Conservation (phyloP, 2,329 filamentous ascomycete genomes). For the Ophiosphaerella korrae region DNA sequence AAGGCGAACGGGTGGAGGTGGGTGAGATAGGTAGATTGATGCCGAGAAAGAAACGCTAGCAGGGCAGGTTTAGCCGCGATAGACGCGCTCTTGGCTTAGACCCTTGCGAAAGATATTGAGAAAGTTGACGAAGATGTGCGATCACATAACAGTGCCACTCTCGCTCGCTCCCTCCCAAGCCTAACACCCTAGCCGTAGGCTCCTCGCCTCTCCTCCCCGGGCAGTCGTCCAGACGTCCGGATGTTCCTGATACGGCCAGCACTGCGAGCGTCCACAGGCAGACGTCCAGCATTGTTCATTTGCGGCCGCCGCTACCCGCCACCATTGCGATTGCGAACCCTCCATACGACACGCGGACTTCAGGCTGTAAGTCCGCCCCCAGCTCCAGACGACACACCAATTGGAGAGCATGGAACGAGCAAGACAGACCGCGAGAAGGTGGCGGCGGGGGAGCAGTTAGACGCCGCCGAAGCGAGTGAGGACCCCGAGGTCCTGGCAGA, state of each 20-base stretch:
- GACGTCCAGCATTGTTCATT: constrained; percentile 45
- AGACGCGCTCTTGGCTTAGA: constrained; percentile 13
- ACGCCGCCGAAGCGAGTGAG: constrained; percentile 30
- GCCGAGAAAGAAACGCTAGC: not conserved
- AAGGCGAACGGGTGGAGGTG: constrained; percentile 21
- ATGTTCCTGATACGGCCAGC: constrained; percentile 51
- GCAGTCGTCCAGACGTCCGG: constrained; percentile 33
- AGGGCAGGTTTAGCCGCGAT: constrained; percentile 6
- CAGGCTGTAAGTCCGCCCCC: constrained; percentile 35
- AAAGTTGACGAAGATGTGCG: constrained; percentile 25
- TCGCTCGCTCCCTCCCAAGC: constrained; percentile 9
- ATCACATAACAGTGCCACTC: constrained; percentile 25
- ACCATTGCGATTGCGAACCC: constrained; percentile 34
- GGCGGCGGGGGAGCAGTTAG: constrained; percentile 25
- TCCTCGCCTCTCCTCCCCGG: constrained; percentile 14
- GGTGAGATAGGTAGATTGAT: constrained; percentile 13
- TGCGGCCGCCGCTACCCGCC: constrained; percentile 44
- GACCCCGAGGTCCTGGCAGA: constrained; percentile 43
- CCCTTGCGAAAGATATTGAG: constrained; percentile 17
- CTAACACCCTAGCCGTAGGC: constrained; percentile 24
- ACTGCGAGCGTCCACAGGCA: constrained; percentile 47
- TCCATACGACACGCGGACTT: constrained; percentile 41
- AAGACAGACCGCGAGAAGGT: constrained; percentile 25
- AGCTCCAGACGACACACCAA: constrained; percentile 33
- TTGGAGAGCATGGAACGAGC: constrained; percentile 29